A percentile compares a stretch with the other conserved stretches of the same genome.
Evolutionary conservation across 108 stramenopile genomes (phyloP).

Genomic region (Cyclotella sp.): DNA sequence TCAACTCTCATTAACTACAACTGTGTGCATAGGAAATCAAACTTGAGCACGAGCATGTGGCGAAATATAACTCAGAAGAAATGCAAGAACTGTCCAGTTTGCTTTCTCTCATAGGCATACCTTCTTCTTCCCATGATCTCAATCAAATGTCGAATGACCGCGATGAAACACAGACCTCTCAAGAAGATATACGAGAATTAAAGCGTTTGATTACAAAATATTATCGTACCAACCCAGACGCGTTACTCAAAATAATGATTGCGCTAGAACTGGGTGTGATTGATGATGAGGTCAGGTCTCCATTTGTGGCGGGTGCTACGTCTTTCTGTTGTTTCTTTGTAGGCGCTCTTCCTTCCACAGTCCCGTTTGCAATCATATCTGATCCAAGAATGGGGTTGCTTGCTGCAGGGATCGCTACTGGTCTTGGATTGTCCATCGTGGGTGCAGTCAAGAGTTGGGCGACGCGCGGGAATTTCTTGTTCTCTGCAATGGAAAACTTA

Average conservation of each 20-base stretch:
- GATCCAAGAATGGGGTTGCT: constrained; percentile 56
- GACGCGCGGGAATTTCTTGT: constrained; percentile 60
- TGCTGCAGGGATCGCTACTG: constrained; percentile 52
- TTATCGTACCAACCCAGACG: constrained; percentile 66
- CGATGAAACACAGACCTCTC: background rate
- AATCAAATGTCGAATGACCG: constrained; percentile 4
- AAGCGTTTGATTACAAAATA: constrained; percentile 45
- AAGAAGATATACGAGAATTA: constrained; percentile 45
- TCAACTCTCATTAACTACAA: background rate
- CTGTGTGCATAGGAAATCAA: constrained; percentile 56
- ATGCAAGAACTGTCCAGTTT: constrained; percentile 56
- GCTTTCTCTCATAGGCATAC: constrained; percentile 67
- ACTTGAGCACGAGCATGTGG: constrained; percentile 68
- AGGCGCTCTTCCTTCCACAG: constrained; percentile 67
- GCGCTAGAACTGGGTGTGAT: constrained; percentile 82
- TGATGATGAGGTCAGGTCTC: constrained; percentile 70
- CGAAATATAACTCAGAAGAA: constrained; percentile 60
- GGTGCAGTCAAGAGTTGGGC: constrained; percentile 82
- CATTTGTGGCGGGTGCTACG: constrained; percentile 57
- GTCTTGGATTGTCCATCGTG: constrained; percentile 57
- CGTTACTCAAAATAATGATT: constrained; percentile 75
- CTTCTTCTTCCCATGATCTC: constrained; percentile 16
- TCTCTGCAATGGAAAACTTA: constrained; percentile 74
- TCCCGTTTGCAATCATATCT: constrained; percentile 63
- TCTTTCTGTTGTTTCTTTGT: constrained; percentile 63